Percentiles rank a stretch among this genome's conserved stretches.
These are phyloP conservation scores for Polytrichum commune DNA, from an alignment of 225 moss, liverwort and hornwort genomes.

Conservation along the genomic window DNA sequence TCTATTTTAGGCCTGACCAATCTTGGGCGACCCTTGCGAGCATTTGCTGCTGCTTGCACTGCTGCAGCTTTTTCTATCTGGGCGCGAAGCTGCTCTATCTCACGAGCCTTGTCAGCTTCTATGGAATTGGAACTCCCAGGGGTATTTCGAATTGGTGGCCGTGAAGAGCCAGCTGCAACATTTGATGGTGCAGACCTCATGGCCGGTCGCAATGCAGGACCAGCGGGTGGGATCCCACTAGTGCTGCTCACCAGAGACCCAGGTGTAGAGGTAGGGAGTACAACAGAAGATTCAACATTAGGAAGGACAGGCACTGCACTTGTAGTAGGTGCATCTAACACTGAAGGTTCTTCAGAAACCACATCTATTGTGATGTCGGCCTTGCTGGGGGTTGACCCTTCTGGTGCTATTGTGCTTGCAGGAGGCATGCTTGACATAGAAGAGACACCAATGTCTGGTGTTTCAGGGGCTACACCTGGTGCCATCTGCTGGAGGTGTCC, in stretches of 20 bases:
- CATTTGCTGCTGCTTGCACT: slow-evolving; percentile 43
- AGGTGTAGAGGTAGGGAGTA: neutral
- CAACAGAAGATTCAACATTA: neutral
- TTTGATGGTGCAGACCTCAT: slow-evolving; percentile 43
- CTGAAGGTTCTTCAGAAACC: slow-evolving; percentile 19
- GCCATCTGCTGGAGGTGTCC: slow-evolving; percentile 36
- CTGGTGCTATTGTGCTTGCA: slow-evolving; percentile 18
- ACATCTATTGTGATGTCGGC: slow-evolving; percentile 20
- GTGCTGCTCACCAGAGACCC: slow-evolving; percentile 28
- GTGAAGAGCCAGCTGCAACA: slow-evolving; percentile 32
- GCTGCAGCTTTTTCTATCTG: slow-evolving; percentile 76
- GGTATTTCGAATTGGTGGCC: slow-evolving; percentile 50
- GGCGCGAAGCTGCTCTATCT: slow-evolving; percentile 67
- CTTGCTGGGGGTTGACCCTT: slow-evolving; percentile 35
- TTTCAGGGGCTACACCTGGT: slow-evolving; percentile 32
- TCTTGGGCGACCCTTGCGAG: slow-evolving; percentile 74
- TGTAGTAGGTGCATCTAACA: neutral
- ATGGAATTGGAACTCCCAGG: slow-evolving; percentile 27
- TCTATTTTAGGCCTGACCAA: slow-evolving; percentile 91
- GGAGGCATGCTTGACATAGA: slow-evolving; percentile 29
- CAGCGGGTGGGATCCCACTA: slow-evolving; percentile 28
- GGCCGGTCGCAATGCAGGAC: slow-evolving; percentile 44
- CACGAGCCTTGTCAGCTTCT: slow-evolving; percentile 36
- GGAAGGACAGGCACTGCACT: slow-evolving; percentile 36
- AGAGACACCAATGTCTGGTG: slow-evolving; percentile 33